Percentiles rank a stretch among this genome's conserved stretches.
These are phyloP conservation scores for Candida xiaguanensis DNA, from an alignment of 805 yeast genomes.

Conservation along the genomic window DNA sequence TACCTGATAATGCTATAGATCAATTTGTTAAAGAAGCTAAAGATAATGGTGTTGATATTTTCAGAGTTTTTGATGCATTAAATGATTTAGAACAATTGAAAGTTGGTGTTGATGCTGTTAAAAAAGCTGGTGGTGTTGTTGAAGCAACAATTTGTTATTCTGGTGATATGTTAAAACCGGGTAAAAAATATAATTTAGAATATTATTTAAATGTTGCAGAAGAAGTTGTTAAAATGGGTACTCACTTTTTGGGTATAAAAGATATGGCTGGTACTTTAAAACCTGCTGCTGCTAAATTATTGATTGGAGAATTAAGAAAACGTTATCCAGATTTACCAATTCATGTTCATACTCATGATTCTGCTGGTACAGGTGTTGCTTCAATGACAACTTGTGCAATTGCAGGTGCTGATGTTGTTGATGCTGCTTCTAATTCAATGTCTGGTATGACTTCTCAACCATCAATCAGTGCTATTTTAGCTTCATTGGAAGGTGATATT, in stretches of 20 bases:
- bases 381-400: constrained; percentile 91
- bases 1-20: constrained; percentile 98
- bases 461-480: constrained; percentile 86
- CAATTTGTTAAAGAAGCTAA: constrained; percentile 95
- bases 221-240: constrained; percentile 86
- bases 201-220: constrained; percentile 84
- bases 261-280: constrained; percentile 99
- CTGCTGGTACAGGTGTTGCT: constrained; percentile 99
- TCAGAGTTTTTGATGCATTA: constrained; percentile 96
- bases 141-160: constrained; percentile 98
- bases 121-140: constrained; percentile 97
- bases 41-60: constrained; percentile 93
- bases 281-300: constrained; percentile 84
- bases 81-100: constrained; percentile 94
- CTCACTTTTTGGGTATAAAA: constrained; percentile 94
- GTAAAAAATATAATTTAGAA: constrained; percentile 91
- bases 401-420: constrained; percentile 98
- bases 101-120: constrained; percentile 97
- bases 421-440: constrained; percentile 95
- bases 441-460: constrained; percentile 99
- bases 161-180: constrained; percentile 96
- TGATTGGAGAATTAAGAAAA: constrained; percentile 77
- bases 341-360: constrained; percentile 98
- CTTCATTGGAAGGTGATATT: constrained; percentile 84
- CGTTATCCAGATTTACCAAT: constrained; percentile 92